Conservation (phyloP, 2,329 filamentous ascomycete species). For the Claviceps sorghi region DNA sequence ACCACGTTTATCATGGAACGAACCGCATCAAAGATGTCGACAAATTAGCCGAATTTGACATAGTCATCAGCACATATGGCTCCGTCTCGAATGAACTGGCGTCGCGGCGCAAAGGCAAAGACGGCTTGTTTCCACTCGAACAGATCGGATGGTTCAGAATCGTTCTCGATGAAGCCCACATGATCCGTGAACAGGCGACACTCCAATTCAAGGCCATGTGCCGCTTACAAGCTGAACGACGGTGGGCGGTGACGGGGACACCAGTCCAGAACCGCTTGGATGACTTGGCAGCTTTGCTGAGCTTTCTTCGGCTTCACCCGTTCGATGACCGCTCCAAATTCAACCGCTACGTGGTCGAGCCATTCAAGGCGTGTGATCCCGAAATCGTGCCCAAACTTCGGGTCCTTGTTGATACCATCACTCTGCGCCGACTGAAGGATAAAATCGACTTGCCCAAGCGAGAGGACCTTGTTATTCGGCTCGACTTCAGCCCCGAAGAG, state of each 20-base stretch:
- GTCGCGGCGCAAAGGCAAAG: constrained; percentile 45
- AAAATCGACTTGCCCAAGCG: constrained; percentile 70
- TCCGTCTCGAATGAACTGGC: constrained; percentile 70
- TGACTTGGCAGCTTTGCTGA: constrained; percentile 74
- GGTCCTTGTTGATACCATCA: constrained; percentile 86
- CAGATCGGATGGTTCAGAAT: constrained; percentile 86
- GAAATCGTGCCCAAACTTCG: constrained; percentile 74
- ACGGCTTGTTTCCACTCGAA: constrained; percentile 49
- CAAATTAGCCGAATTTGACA: constrained; percentile 57
- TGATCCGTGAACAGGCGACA: constrained; percentile 74
- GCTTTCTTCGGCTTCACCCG: constrained; percentile 70
- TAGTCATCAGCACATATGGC: constrained; percentile 87
- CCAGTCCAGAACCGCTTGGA: constrained; percentile 89
- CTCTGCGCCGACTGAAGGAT: constrained; percentile 79
- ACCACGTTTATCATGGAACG: constrained; percentile 76
- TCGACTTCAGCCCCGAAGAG: constrained; percentile 67
- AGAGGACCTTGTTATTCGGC: constrained; percentile 54
- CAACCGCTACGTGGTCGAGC: constrained; percentile 62
- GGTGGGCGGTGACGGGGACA: constrained; percentile 96
- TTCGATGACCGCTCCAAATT: constrained; percentile 72
- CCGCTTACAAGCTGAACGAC: constrained; percentile 59
- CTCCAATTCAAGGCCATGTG: constrained; percentile 76
- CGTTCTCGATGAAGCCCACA: constrained; percentile 87
- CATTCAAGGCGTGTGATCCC: constrained; percentile 76
- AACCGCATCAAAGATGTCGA: constrained; percentile 55